Conservation (phyloP, 306 rosid species). For the Cicer cuneatum region DNA sequence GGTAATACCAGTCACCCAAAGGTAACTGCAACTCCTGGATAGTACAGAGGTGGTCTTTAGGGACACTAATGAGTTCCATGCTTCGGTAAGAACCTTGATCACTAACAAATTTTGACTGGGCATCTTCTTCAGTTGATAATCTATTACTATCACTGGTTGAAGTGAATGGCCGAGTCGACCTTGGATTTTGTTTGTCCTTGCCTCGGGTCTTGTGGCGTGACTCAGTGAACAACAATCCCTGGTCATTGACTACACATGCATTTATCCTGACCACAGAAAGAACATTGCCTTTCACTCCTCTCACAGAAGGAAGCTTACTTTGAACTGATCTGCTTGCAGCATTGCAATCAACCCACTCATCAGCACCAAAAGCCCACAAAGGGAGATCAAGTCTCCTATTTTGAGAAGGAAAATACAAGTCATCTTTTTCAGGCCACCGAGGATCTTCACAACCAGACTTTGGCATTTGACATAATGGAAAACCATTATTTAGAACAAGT, state of each 20-base stretch:
- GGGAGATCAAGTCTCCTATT: constrained; percentile 88
- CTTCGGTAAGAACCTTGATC: constrained; percentile 61
- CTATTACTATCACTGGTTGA: constrained; percentile 77
- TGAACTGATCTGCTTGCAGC: constrained; percentile 55
- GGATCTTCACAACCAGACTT: constrained; percentile 95
- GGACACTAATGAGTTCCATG: constrained; percentile 51
- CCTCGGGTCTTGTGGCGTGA: constrained; percentile 69
- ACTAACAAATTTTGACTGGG: constrained; percentile 53
- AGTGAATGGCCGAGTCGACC: constrained; percentile 67
- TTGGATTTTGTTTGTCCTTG: constrained; percentile 72
- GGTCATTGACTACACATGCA: constrained; percentile 92
- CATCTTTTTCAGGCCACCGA: constrained; percentile 89
- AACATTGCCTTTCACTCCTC: constrained; percentile 85
- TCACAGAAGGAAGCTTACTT: constrained; percentile 59
- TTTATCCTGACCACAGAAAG: constrained; percentile 92
- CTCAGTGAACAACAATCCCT: constrained; percentile 82
- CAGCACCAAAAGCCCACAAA: constrained; percentile 86
- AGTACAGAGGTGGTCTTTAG: constrained; percentile 75
- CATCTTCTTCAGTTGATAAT: constrained; percentile 78
- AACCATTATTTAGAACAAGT: constrained; percentile 84
- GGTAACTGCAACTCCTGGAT: constrained; percentile 75
- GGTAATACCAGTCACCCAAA: constrained; percentile 94
- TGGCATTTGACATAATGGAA: constrained; percentile 83
- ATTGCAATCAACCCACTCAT: constrained; percentile 66
- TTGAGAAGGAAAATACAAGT: constrained; percentile 85